Conservation (phyloP, 1,139 yeast genomes). For the Blastobotrys buckinghamii region DNA sequence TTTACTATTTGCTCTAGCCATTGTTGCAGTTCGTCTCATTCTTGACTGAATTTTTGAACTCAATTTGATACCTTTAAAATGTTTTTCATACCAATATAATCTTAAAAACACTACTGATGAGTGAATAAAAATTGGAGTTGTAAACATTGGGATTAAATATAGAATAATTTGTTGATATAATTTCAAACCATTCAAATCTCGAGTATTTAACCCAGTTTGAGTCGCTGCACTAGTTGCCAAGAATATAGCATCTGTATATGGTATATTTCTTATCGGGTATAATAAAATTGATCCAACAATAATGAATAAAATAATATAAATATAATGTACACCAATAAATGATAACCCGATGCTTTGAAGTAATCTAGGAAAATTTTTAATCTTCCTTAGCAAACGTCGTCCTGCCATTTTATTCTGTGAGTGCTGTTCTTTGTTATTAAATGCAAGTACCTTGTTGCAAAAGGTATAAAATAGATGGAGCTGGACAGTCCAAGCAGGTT, state of each 20-base stretch:
- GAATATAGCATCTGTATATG: constrained; percentile 76
- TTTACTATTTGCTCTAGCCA: constrained; percentile 40
- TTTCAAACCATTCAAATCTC: constrained; percentile 53
- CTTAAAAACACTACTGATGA: constrained; percentile 74
- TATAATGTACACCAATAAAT: constrained; percentile 68
- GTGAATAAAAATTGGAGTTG: constrained; percentile 90
- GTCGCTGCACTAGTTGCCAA: constrained; percentile 72
- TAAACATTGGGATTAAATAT: constrained; percentile 44
- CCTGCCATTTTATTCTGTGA: background rate
- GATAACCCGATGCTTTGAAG: constrained; percentile 29
- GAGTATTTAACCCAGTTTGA: constrained; percentile 87
- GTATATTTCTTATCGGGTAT: constrained; percentile 59
- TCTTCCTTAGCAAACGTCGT: background rate
- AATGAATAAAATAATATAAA: constrained; percentile 24
- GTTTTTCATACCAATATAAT: constrained; percentile 81
- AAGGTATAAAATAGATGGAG: no score
- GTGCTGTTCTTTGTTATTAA: background rate
- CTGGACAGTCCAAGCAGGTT: no score
- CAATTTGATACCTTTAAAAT: constrained; percentile 75
- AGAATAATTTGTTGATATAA: constrained; percentile 67
- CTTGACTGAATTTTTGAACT: constrained; percentile 67
- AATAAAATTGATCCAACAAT: constrained; percentile 66
- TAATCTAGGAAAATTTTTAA: background rate
- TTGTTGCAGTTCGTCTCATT: constrained; percentile 75
- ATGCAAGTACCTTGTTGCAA: no score